Evolutionary conservation across 2,329 filamentous ascomycete species (phyloP).

Genomic region (Thermoascus crustaceus): DNA sequence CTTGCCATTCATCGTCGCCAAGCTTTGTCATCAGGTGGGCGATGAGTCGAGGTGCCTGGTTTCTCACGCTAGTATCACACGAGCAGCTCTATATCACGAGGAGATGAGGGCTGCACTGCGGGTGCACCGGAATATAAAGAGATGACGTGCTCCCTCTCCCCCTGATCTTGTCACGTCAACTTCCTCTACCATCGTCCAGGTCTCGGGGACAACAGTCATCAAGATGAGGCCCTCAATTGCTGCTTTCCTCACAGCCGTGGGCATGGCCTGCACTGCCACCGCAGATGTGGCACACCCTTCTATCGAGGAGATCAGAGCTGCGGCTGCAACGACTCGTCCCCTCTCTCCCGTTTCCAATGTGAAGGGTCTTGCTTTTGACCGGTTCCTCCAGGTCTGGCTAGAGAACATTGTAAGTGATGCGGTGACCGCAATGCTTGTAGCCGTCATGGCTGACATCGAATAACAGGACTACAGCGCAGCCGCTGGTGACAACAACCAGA

Average conservation of each 20-base stretch:
- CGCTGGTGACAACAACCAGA: slow-evolving; percentile 44
- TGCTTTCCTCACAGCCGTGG: slow-evolving; percentile 17
- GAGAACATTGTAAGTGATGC: slow-evolving; percentile 57
- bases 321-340: slow-evolving; percentile 52
- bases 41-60: too few relatives aligned
- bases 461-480: slow-evolving; percentile 54
- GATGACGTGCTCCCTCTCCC: too few relatives aligned
- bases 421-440: too few relatives aligned
- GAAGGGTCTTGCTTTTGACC: slow-evolving; percentile 63
- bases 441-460: slow-evolving; percentile 3
- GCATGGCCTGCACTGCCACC: slow-evolving; percentile 18
- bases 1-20: neutral
- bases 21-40: neutral
- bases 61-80: too few relatives aligned
- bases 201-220: slow-evolving; percentile 34
- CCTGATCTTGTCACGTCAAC: neutral
- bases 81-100: too few relatives aligned
- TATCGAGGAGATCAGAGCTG: slow-evolving; percentile 20
- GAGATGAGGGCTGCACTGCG: too few relatives aligned
- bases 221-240: slow-evolving; percentile 42
- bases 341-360: slow-evolving; percentile 56
- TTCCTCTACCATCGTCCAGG: slow-evolving; percentile 9
- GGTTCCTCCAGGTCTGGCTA: slow-evolving; percentile 65
- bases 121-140: slow-evolving; percentile 3
- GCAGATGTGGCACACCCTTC: slow-evolving; percentile 15